Percentiles rank a stretch among this genome's conserved stretches.
Evolutionary conservation across 2,329 filamentous ascomycete species (phyloP).

Genomic region (Aureobasidium sp.): DNA sequence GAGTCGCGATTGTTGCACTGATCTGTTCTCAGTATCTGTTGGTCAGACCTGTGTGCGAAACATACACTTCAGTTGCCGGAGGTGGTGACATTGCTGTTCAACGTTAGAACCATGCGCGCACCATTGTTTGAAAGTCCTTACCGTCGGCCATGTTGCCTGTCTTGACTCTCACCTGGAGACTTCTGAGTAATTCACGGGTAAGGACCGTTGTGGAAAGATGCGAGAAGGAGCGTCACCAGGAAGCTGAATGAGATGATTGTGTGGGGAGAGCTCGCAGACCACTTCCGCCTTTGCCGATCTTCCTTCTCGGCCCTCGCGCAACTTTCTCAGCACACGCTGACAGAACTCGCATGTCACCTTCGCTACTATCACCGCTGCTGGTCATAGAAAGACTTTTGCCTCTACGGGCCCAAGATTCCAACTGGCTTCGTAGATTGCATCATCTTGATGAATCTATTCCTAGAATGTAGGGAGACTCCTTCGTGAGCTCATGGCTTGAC

Average conservation of each 20-base stretch:
- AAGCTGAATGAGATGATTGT: neutral
- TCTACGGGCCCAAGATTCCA: neutral
- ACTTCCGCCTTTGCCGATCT: neutral
- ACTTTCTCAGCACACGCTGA: neutral
- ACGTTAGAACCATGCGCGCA: neutral
- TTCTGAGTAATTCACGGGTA: neutral
- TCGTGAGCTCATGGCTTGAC: neutral
- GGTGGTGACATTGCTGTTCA: conserved; percentile 21
- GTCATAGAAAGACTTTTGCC: too few species aligned
- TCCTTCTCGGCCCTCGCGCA: neutral
- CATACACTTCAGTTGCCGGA: conserved; percentile 39
- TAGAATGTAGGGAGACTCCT: neutral
- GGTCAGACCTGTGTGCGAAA: neutral
- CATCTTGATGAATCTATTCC: neutral
- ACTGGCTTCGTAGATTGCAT: neutral
- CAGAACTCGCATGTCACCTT: neutral
- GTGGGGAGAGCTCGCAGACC: neutral
- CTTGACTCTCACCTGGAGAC: neutral
- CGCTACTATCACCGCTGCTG: neutral
- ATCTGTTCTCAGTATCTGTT: conserved; percentile 19
- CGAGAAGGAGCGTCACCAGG: neutral
- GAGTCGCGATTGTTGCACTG: conserved; percentile 50
- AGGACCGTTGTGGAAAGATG: neutral
- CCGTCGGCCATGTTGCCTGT: conserved; percentile 5
- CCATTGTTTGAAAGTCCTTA: neutral